These are phyloP conservation scores for Cystobasidium pallidum DNA, from an alignment of 1,284 basidiomycete genomes.

Conservation along the genomic window DNA sequence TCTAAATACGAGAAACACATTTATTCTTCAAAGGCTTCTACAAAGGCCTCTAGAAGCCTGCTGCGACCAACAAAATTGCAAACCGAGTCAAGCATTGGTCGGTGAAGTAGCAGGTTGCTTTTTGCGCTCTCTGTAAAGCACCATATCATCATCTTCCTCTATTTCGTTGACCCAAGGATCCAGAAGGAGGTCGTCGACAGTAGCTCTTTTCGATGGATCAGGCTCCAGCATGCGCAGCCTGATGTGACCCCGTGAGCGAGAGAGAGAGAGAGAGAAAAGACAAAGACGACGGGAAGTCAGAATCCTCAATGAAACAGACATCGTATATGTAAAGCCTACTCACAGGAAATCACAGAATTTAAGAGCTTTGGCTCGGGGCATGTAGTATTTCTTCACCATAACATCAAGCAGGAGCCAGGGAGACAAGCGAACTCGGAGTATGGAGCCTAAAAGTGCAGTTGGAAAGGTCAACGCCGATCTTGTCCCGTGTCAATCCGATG, in stretches of 20 bases:
- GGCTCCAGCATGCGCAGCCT: constrained; percentile 37
- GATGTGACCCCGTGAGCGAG: no score
- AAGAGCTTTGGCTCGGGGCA: constrained; percentile 29
- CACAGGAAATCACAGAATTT: constrained; percentile 31
- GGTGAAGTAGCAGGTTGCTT: constrained; percentile 2
- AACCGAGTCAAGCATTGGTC: background rate
- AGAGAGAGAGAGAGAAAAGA: no score
- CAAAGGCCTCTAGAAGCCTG: no score
- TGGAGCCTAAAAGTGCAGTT: background rate
- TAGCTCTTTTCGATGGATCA: constrained; percentile 25
- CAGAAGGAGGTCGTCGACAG: constrained; percentile 27
- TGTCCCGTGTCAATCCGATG: no score
- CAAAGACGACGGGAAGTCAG: no score
- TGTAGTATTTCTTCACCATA: constrained; percentile 38
- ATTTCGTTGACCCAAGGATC: constrained; percentile 36
- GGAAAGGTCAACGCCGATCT: no score
- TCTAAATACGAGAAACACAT: no score
- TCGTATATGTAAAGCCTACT: background rate
- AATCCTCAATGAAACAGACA: no score
- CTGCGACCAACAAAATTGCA: no score
- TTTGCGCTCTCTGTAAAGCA: constrained; percentile 22
- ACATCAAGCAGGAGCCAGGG: constrained; percentile 36
- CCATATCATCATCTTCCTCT: constrained; percentile 36
- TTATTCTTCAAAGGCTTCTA: no score
- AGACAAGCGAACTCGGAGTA: constrained; percentile 11